Evolutionary conservation across 2,329 filamentous ascomycete species (phyloP).

Genomic region (Talaromyces marneffei): DNA sequence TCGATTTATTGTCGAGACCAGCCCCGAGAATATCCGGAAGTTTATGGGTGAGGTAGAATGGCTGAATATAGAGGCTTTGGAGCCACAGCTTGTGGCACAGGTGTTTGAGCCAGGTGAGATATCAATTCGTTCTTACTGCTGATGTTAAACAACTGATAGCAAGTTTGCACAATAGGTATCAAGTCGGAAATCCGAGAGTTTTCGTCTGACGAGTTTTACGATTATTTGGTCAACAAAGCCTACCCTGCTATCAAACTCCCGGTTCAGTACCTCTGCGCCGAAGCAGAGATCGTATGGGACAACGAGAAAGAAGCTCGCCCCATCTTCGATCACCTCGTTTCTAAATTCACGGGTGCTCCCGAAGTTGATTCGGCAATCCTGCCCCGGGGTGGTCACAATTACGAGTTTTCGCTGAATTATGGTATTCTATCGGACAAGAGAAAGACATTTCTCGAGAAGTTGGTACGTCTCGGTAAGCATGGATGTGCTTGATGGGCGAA

Average conservation of each 20-base stretch:
- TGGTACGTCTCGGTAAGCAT: constrained; percentile 11
- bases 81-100: background rate
- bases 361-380: constrained; percentile 10
- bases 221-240: constrained; percentile 7
- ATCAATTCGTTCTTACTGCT: background rate
- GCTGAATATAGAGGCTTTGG: constrained; percentile 11
- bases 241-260: constrained; percentile 11
- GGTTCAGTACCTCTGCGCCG: constrained; percentile 11
- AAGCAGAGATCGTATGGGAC: constrained; percentile 11
- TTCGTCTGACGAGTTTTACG: constrained; percentile 1
- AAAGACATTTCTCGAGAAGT: constrained; percentile 10
- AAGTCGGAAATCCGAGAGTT: constrained; percentile 15
- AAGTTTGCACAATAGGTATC: background rate
- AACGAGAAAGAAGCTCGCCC: constrained; percentile 11
- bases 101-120: constrained; percentile 14
- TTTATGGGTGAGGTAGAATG: constrained; percentile 14
- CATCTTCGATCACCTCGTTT: constrained; percentile 9
- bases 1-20: constrained; percentile 10
- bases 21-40: constrained; percentile 9
- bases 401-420: constrained; percentile 10
- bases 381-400: constrained; percentile 12
- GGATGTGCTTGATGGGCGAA: background rate
- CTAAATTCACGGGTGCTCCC: constrained; percentile 2
- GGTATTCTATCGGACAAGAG: constrained; percentile 6
- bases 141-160: background rate